A percentile compares a stretch with the other conserved stretches of the same genome.
Evolutionary conservation across 2,329 filamentous ascomycete genomes (phyloP).

Genomic region (Fusarium redolens): DNA sequence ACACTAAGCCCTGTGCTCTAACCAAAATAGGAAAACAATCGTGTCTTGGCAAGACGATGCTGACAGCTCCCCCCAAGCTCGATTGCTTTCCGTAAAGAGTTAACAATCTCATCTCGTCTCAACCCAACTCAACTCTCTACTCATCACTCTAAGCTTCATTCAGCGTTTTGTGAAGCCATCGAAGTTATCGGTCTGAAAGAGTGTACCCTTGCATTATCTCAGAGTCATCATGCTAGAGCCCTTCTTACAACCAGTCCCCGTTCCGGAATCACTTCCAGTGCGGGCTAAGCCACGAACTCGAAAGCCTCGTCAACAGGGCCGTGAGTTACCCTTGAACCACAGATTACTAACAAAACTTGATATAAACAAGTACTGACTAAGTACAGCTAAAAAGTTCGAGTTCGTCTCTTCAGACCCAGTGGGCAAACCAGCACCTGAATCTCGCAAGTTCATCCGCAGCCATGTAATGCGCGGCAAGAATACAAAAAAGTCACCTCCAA

Average conservation of each 20-base stretch:
- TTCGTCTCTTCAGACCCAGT: constrained; percentile 42
- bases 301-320: neutral
- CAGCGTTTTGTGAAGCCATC: rapidly evolving
- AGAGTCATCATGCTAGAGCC: constrained; percentile 25
- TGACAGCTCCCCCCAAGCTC: neutral
- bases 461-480: constrained; percentile 47
- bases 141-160: neutral
- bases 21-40: constrained; percentile 45
- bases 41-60: constrained; percentile 15
- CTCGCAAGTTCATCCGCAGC: constrained; percentile 45
- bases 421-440: constrained; percentile 39
- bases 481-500: constrained; percentile 13
- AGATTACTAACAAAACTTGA: no score
- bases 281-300: constrained; percentile 7
- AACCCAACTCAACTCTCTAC: neutral
- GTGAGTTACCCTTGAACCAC: constrained; percentile 1
- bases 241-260: constrained; percentile 5
- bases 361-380: neutral
- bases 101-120: constrained; percentile 14
- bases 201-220: neutral
- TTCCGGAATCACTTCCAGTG: neutral
- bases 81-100: constrained; percentile 29
- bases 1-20: constrained; percentile 2
- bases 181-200: neutral
- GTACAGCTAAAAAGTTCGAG: constrained; percentile 41